These are phyloP conservation scores for Kluyveromyces lactis DNA, from an alignment of 805 yeast species.

Conservation along the genomic window DNA sequence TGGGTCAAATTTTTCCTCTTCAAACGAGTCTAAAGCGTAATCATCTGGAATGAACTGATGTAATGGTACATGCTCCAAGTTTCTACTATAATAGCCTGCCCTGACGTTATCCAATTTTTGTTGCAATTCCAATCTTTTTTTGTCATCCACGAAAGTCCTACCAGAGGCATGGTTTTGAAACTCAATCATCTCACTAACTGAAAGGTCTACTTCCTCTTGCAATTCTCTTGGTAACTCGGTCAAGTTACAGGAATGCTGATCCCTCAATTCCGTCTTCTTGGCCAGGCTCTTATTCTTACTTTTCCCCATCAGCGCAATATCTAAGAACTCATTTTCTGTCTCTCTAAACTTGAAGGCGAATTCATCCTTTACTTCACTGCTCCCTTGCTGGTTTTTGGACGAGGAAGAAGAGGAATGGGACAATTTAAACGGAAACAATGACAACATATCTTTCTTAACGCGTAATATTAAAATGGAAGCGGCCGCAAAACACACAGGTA, in stretches of 20 bases:
- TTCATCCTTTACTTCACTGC: not conserved
- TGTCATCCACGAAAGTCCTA: not conserved
- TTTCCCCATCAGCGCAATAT: not conserved
- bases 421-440: not conserved
- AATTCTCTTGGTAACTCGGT: not conserved
- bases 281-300: not conserved
- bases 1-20: slow-evolving; percentile 17
- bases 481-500: no score
- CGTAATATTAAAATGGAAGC: no score
- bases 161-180: not conserved
- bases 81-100: not conserved
- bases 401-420: not conserved
- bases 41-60: slow-evolving; percentile 6
- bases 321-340: slow-evolving; percentile 1
- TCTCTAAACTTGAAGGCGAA: slow-evolving; percentile 1
- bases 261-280: not conserved
- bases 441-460: no score
- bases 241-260: not conserved
- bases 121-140: not conserved
- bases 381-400: not conserved
- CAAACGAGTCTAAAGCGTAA: slow-evolving; percentile 9
- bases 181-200: slow-evolving; percentile 1
- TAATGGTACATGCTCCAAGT: not conserved
- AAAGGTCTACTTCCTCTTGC: slow-evolving; percentile 1
- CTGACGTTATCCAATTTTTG: not conserved